A percentile compares a stretch with the other conserved stretches of the same genome.
These are phyloP conservation scores for Cyclanthera cordifolia DNA, from an alignment of 306 rosid genomes.

Conservation along the genomic window DNA sequence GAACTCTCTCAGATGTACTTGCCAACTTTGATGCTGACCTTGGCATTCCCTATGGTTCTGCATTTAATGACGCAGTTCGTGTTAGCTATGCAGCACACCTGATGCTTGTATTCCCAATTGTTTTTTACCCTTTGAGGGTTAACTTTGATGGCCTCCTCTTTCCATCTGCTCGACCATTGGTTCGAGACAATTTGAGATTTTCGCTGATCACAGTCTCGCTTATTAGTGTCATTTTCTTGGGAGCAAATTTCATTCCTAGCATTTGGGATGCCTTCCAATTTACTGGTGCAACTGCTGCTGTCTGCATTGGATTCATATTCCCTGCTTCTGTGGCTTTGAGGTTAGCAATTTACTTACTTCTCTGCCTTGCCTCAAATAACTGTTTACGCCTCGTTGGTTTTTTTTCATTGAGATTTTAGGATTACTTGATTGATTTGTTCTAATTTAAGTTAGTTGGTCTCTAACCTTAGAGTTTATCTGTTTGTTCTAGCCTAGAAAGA, in stretches of 20 bases:
- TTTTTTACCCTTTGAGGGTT: slow-evolving; percentile 26
- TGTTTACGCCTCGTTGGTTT: not conserved
- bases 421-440: not conserved
- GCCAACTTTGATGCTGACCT: slow-evolving; percentile 32
- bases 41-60: slow-evolving; percentile 24
- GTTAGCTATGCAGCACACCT: slow-evolving; percentile 26
- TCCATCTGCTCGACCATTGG: slow-evolving; percentile 24
- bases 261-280: slow-evolving; percentile 44
- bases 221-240: slow-evolving; percentile 23
- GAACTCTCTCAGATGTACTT: slow-evolving; percentile 27
- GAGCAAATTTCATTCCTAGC: slow-evolving; percentile 35
- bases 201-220: slow-evolving; percentile 15
- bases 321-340: slow-evolving; percentile 31
- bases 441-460: not conserved
- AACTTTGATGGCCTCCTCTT: slow-evolving; percentile 36
- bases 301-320: slow-evolving; percentile 35
- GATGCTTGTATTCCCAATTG: slow-evolving; percentile 26
- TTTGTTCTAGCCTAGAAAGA: not conserved
- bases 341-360: slow-evolving; percentile 13
- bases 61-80: slow-evolving; percentile 22
- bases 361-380: slow-evolving; percentile 1
- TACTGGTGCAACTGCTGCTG: slow-evolving; percentile 37
- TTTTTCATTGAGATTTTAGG: not conserved
- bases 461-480: not conserved
- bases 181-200: slow-evolving; percentile 25